Base-by-base conservation (phyloP, 768 basidiomycete species). In the Auriscalpium orientale region DNA sequence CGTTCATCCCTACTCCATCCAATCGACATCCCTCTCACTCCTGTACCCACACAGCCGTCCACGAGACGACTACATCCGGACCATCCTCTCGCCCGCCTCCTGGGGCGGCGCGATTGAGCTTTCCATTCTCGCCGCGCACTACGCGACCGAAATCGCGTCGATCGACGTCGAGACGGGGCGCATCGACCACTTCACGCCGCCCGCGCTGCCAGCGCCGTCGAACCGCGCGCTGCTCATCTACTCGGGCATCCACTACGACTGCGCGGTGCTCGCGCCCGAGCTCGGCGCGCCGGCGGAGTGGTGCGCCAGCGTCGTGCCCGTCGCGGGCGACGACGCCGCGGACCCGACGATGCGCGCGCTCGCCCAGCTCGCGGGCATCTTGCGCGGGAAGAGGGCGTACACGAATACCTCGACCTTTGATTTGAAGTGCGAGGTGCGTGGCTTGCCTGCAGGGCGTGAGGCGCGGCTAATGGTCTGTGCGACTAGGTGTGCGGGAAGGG, bases 91-190 rank as follows among this genome's bases (percentile, higher is more conserved):
- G 47, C 83, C 91, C 1, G 72, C 79, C 2, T 82, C 88, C 1
- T 98, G 95, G 95, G 95, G 95, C 50, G 95, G 95, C 15, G 95
- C 95, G 1, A 98, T 98, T 66, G 94, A 94, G 71, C 83, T 98
- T 2, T 75, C 84, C 8, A 82, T 98, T 59, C 84, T 98, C 57
- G 84, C 95, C 3, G 74, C 80, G 8, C 84, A 95, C 69, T 97
- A 85, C 67, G 71, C 72, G 22, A 86, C 89, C 1, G 95, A 97
- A 70, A 95, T 98, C 38, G 83, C 85, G 2, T 91, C 88, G 58
- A 77, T 95, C 55, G 95, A 98, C 66, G 89, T 98, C 58, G 91
- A 95, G 69, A 91, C 91, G 0, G 95, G 95, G 0, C 81, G 95
- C 16, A 80, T 93, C 57, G 93, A 98, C 71, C 79, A 79, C 20